Evolutionary conservation across 2,329 filamentous ascomycete species (phyloP).

Genomic region (Calonectria pteridis): DNA sequence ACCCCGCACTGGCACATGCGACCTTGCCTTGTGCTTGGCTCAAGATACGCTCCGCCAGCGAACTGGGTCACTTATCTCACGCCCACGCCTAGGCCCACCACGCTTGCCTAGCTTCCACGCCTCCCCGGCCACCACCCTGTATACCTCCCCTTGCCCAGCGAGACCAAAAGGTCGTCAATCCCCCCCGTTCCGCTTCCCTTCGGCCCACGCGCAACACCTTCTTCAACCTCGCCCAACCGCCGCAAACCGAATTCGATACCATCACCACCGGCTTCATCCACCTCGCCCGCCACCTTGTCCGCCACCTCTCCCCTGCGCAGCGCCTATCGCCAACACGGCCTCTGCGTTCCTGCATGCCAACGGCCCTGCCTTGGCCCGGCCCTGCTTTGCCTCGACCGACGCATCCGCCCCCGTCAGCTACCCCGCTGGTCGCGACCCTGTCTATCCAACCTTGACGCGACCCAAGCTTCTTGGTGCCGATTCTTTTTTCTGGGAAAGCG

Average conservation of each 20-base stretch:
- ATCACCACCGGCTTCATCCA: slow-evolving; percentile 20
- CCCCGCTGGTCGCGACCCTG: slow-evolving; percentile 19
- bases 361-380: slow-evolving; percentile 6
- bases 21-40: slow-evolving; percentile 9
- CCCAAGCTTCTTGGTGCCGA: slow-evolving; percentile 17
- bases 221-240: slow-evolving; percentile 50
- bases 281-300: slow-evolving; percentile 23
- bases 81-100: slow-evolving; percentile 5
- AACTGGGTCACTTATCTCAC: slow-evolving; percentile 12
- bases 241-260: slow-evolving; percentile 45
- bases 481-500: slow-evolving; percentile 12
- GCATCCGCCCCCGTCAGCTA: slow-evolving; percentile 11
- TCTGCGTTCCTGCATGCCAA: slow-evolving; percentile 20
- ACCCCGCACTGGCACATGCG: slow-evolving; percentile 17
- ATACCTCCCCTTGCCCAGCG: slow-evolving; percentile 36
- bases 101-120: slow-evolving; percentile 16
- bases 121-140: slow-evolving; percentile 12
- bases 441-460: slow-evolving; percentile 19
- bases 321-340: slow-evolving; percentile 19
- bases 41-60: slow-evolving; percentile 7
- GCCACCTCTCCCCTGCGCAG: slow-evolving; percentile 15
- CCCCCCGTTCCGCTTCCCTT: slow-evolving; percentile 43
- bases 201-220: slow-evolving; percentile 38
- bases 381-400: background rate
- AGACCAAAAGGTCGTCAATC: slow-evolving; percentile 42